Percentiles rank a stretch among this genome's conserved stretches.
Evolutionary conservation across 108 stramenopile genomes (phyloP).

Genomic region (Discostella stelligeroides): DNA sequence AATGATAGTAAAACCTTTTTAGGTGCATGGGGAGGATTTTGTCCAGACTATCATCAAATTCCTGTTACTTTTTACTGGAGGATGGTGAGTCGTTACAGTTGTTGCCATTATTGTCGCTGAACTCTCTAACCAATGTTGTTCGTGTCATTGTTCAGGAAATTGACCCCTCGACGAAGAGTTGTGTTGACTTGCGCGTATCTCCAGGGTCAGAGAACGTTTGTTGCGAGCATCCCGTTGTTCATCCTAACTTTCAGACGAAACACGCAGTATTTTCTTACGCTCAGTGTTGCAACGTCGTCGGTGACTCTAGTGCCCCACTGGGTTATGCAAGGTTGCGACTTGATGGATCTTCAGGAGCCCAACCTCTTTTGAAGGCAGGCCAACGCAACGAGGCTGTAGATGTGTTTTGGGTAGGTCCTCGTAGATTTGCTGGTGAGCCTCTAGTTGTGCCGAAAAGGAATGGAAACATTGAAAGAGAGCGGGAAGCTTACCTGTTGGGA

Average conservation of each 20-base stretch:
- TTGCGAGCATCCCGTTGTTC: conserved; percentile 55
- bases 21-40: conserved; percentile 77
- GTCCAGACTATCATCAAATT: conserved; percentile 53
- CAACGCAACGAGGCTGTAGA: conserved; percentile 51
- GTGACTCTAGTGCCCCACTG: conserved; percentile 53
- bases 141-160: conserved; percentile 29
- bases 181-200: conserved; percentile 46
- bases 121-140: background rate
- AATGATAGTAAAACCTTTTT: conserved; percentile 60
- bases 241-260: conserved; percentile 56
- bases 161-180: conserved; percentile 42
- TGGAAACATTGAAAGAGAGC: conserved; percentile 47
- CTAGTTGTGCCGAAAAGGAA: conserved; percentile 58
- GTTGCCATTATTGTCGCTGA: background rate
- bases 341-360: conserved; percentile 5
- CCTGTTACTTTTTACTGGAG: conserved; percentile 57
- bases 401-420: conserved; percentile 60
- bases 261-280: conserved; percentile 54
- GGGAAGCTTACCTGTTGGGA: conserved; percentile 56
- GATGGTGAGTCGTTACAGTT: conserved; percentile 12
- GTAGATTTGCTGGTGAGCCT: conserved; percentile 55
- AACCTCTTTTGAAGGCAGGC: conserved; percentile 28
- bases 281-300: conserved; percentile 49
- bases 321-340: conserved; percentile 44
- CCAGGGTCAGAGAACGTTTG: conserved; percentile 57